A percentile compares a stretch with the other conserved stretches of the same genome.
phyloP scores from a whole-genome alignment of 2,329 filamentous ascomycete genomes.

The Stemphylium beticola region DNA sequence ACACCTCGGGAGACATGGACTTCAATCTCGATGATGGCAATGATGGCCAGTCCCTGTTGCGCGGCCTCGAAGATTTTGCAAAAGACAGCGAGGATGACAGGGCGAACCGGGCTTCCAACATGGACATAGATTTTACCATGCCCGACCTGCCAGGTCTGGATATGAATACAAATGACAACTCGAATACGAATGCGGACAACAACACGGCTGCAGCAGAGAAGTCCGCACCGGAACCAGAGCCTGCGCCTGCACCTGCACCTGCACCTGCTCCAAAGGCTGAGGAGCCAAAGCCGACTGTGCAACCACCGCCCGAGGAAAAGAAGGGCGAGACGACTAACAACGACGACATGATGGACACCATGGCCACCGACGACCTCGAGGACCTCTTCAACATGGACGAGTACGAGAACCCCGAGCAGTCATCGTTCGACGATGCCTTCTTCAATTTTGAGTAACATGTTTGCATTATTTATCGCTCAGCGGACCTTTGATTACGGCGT shows the following conservation, averaged over 20 bases:
- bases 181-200: background rate
- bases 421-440: conserved; percentile 49
- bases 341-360: conserved; percentile 37
- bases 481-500: background rate
- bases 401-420: conserved; percentile 41
- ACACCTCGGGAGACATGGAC: conserved; percentile 35
- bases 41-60: conserved; percentile 37
- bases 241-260: conserved; percentile 3
- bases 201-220: conserved; percentile 7
- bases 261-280: conserved; percentile 7
- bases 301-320: conserved; percentile 10
- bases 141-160: conserved; percentile 36
- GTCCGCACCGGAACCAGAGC: conserved; percentile 3
- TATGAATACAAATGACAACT: conserved; percentile 17
- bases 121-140: conserved; percentile 43
- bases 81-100: conserved; percentile 31
- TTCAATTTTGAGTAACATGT: conserved; percentile 40
- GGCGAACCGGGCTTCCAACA: conserved; percentile 19
- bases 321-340: conserved; percentile 9
- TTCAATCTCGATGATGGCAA: conserved; percentile 45
- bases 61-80: conserved; percentile 47
- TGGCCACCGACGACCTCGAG: conserved; percentile 41
- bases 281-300: conserved; percentile 14
- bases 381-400: conserved; percentile 46
- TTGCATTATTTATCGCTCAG: background rate